phyloP scores from a whole-genome alignment of 2,329 filamentous ascomycete genomes.

The Madurella mycetomatis region DNA sequence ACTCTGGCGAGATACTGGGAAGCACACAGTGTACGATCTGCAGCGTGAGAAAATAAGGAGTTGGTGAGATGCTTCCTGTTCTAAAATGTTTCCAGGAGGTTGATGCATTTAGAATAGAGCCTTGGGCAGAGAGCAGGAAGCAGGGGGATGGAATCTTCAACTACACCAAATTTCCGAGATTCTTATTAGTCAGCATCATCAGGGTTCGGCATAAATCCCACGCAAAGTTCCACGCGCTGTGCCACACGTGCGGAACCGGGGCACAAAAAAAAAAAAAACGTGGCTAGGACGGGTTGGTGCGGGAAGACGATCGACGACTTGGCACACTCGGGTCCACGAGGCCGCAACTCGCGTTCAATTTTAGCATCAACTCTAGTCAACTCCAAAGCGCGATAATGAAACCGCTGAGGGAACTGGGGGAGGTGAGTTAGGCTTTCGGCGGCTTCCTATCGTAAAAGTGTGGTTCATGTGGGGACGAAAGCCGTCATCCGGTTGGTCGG shows the following conservation, averaged over 20 bases:
- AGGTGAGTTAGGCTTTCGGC: too few species aligned
- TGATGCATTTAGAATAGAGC: too few species aligned
- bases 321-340: not conserved
- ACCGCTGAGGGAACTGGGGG: too few species aligned
- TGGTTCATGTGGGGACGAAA: too few species aligned
- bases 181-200: not conserved
- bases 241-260: not conserved
- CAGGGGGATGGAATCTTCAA: not conserved
- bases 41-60: constrained; percentile 62
- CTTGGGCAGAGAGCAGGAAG: not conserved
- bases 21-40: constrained; percentile 62
- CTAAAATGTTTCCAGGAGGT: constrained; percentile 51
- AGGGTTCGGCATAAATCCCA: not conserved
- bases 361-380: too few species aligned
- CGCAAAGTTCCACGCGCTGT: not conserved
- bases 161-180: not conserved
- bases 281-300: not conserved
- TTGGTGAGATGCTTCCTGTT: constrained; percentile 54
- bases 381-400: too few species aligned
- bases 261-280: constrained; percentile 1
- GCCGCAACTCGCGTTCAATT: too few species aligned
- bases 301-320: constrained; percentile 2
- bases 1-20: constrained; percentile 65
- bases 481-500: too few species aligned
- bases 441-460: too few species aligned